Base-by-base conservation (phyloP, 257 asterid species). In the Solanum pinnatisectum region DNA sequence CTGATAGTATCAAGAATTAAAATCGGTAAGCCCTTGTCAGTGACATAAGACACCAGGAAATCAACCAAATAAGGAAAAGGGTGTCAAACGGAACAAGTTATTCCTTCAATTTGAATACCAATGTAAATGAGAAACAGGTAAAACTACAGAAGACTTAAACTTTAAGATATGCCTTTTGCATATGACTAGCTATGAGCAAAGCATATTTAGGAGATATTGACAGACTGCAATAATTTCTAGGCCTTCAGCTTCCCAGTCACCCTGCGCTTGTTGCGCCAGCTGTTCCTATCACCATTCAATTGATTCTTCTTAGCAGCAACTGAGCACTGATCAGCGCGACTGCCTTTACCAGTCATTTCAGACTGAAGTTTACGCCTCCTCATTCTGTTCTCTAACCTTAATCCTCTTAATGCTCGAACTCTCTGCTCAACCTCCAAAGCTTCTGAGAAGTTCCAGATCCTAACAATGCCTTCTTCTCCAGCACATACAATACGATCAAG, bases 401-500 rank as follows among this genome's bases (percentile, higher is more conserved):
- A 68, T 86, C 94, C 95, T 89, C 94, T 93, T 87, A 90, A 71
- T 40, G 90, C 86, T 71, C 93, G 89, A 63, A 91, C 92, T 88
- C 96, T 89, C 87, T 92, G 91, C 90, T 96, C 98, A 68, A 93
- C 91, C 92, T 96, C 98, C 89, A 95, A 88, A 52, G 98, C 98
- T 89, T 94, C 95, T 10, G 99, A 94, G 87, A 96, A 96, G 89
- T 96, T 95, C 99, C 99, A 96, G 84, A 95, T 94, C 91, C 98
- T 93, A 7, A 96, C 96, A 83, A 95, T 93, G 63, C 99, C 99
- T 88, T 96, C 98, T 92, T 94, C 99, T 77, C 99, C 98, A 83
- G 94, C 98, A 89, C 99, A 94, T 27, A 95, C 96, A 67, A 95
- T 94, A 39, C 99, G 96, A 87, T 96, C 98, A 68, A 84, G 90